Conservation (phyloP, 2,329 filamentous ascomycete species). For the Diaporthe humulicola region DNA sequence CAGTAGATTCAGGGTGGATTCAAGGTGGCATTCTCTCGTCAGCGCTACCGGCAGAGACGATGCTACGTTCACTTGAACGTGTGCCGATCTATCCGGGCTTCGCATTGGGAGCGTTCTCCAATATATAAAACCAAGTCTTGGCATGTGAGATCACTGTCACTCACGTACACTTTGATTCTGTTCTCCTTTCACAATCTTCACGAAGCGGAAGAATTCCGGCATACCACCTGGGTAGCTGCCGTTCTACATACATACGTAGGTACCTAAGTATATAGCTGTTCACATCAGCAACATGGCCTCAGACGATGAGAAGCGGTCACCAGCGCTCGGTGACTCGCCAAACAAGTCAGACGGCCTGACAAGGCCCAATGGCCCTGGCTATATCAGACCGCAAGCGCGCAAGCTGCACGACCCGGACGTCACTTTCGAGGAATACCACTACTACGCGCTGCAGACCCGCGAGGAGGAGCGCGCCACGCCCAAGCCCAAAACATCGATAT, state of each 20-base stretch:
- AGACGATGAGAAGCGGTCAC: slow-evolving; percentile 4
- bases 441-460: slow-evolving; percentile 50
- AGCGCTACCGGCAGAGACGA: slow-evolving; percentile 13
- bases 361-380: background rate
- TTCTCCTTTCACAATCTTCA: background rate
- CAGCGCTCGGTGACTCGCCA: background rate
- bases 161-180: background rate
- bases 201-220: background rate
- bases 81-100: slow-evolving; percentile 6
- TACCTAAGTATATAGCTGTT: background rate
- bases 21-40: slow-evolving; percentile 1
- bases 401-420: slow-evolving; percentile 47
- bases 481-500: slow-evolving; percentile 42
- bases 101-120: background rate
- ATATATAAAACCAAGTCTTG: background rate
- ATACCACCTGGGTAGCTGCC: background rate
- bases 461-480: slow-evolving; percentile 47
- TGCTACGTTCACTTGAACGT: background rate
- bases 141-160: background rate
- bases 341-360: background rate
- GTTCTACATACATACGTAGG: too few relatives aligned
- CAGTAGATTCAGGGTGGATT: background rate
- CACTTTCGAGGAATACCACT: slow-evolving; percentile 52
- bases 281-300: slow-evolving; percentile 5
- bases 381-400: slow-evolving; percentile 39